phyloP scores from a whole-genome alignment of 352 stramenopile species.

The Globisporangium parvum region DNA sequence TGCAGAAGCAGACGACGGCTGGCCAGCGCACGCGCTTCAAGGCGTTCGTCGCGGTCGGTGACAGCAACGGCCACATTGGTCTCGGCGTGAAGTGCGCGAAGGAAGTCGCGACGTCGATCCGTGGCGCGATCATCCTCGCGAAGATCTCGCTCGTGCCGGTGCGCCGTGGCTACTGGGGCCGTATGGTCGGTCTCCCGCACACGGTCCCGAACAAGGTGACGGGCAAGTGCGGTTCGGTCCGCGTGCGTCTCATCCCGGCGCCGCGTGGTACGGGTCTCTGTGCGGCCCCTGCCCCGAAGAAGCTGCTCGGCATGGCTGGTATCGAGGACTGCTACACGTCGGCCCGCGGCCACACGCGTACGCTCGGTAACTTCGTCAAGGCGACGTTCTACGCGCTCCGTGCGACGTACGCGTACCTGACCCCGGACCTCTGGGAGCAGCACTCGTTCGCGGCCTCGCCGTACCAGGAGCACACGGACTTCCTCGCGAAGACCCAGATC shows the following conservation, averaged over 20 bases:
- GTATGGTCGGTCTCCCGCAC: slow-evolving; percentile 92
- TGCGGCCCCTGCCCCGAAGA: slow-evolving; percentile 97
- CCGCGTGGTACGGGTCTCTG: slow-evolving; percentile 99
- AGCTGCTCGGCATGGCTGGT: slow-evolving; percentile 98
- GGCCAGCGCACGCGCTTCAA: slow-evolving; percentile 99
- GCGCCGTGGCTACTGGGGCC: slow-evolving; percentile 98
- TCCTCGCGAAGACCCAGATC: slow-evolving; percentile 95
- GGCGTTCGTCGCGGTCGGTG: slow-evolving; percentile 98
- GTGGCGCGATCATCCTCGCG: slow-evolving; percentile 98
- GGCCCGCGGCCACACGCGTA: slow-evolving; percentile 96
- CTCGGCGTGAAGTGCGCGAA: slow-evolving; percentile 99
- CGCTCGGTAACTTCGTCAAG: slow-evolving; percentile 99
- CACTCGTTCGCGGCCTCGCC: slow-evolving; percentile 89
- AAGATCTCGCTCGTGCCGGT: slow-evolving; percentile 99
- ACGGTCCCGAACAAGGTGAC: slow-evolving; percentile 99
- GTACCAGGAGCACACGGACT: slow-evolving; percentile 99
- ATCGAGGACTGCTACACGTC: slow-evolving; percentile 98
- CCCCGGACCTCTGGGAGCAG: slow-evolving; percentile 98
- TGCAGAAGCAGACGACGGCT: slow-evolving; percentile 99
- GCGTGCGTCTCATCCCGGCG: slow-evolving; percentile 98
- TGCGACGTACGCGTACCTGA: slow-evolving; percentile 98
- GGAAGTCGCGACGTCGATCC: slow-evolving; percentile 99
- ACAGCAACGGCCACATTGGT: slow-evolving; percentile 98
- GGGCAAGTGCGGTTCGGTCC: slow-evolving; percentile 99
- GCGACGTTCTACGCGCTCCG: slow-evolving; percentile 97